Evolutionary conservation across 2,329 filamentous ascomycete genomes (phyloP).

Genomic region (Escovopsis weberi): DNA sequence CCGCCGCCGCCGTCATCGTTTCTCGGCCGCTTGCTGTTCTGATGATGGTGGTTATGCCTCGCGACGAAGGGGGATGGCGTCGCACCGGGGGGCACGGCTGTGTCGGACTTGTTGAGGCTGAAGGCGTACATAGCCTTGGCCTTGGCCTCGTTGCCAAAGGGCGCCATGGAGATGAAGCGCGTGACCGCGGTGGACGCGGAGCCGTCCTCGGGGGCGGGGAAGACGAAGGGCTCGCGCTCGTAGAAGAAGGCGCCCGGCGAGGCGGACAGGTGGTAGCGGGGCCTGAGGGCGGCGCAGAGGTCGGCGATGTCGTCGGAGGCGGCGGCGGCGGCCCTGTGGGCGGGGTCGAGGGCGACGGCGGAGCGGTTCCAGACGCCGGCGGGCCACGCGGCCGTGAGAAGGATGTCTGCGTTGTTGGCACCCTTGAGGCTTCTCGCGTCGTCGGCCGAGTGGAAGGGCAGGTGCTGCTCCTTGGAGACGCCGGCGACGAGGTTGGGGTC

Average conservation of each 20-base stretch:
- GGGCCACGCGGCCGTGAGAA: slow-evolving; percentile 82
- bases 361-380: slow-evolving; percentile 56
- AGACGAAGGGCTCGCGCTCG: slow-evolving; percentile 86
- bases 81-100: slow-evolving; percentile 51
- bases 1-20: slow-evolving; percentile 21
- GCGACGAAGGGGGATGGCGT: slow-evolving; percentile 61
- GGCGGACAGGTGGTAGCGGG: slow-evolving; percentile 78
- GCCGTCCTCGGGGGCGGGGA: slow-evolving; percentile 28
- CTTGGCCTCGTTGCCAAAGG: slow-evolving; percentile 61
- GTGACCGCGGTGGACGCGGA: slow-evolving; percentile 47
- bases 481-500: slow-evolving; percentile 46
- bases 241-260: slow-evolving; percentile 56
- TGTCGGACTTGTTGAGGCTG: slow-evolving; percentile 50
- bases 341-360: slow-evolving; percentile 41
- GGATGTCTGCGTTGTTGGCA: slow-evolving; percentile 67
- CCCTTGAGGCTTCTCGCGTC: slow-evolving; percentile 66
- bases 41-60: slow-evolving; percentile 9
- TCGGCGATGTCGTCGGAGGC: slow-evolving; percentile 60
- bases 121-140: slow-evolving; percentile 75
- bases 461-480: slow-evolving; percentile 55
- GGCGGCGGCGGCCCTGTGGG: slow-evolving; percentile 29
- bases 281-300: slow-evolving; percentile 64
- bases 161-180: slow-evolving; percentile 78
- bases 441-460: slow-evolving; percentile 62
- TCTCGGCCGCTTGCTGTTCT: slow-evolving; percentile 40